Base-by-base conservation (phyloP, 1,284 basidiomycete species). In the Vanrija pseudolonga region DNA sequence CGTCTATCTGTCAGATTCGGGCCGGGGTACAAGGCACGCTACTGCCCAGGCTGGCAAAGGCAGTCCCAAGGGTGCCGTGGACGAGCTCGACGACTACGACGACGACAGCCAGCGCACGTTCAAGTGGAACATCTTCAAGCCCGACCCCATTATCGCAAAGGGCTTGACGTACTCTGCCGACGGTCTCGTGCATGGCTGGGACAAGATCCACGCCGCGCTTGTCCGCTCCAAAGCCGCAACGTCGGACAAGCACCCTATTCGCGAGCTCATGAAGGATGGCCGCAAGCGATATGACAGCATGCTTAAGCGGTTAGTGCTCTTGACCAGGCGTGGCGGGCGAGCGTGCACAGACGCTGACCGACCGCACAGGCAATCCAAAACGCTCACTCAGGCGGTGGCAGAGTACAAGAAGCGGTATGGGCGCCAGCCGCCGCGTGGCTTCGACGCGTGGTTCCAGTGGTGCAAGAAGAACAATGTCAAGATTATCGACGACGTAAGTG, bases 381-480 rank as follows among this genome's bases (percentile, higher is more conserved):
- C 72, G 0, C 64, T 78, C 17, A 57, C 63, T 6, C 62, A 78
- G 48, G 78, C 78, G 2, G 74, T 77, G 0, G 56, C 32, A 2
- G 77, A 76, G 55, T 80, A 80, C 56, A 56, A 61, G 24, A 56
- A 65, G n/a, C 53, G 78, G 24, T 77, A 80, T 56, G 61, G 63
- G 3, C 67, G 78, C 1, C 51, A 62, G 5, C 79, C 79, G 20
- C 79, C 79, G 0, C 73, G 67, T 50, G 79, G 79, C 0, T 80
- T 80, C 51, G 76, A 79, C 44, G 48, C 53, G n/a, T 76, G 76
- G 76, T 76, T 67, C 66, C 51, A 67, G 43, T 74, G 66, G 57
- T 69, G 66, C 50, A 64, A 65, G 59, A 47, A 68, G 19, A 64
- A 76, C 59, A 58, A 68, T 17, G 73, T 78, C 52, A 70, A 72